Evolutionary conservation across 305 asterid genomes (phyloP).

Genomic region (Fraxinus ornus): DNA sequence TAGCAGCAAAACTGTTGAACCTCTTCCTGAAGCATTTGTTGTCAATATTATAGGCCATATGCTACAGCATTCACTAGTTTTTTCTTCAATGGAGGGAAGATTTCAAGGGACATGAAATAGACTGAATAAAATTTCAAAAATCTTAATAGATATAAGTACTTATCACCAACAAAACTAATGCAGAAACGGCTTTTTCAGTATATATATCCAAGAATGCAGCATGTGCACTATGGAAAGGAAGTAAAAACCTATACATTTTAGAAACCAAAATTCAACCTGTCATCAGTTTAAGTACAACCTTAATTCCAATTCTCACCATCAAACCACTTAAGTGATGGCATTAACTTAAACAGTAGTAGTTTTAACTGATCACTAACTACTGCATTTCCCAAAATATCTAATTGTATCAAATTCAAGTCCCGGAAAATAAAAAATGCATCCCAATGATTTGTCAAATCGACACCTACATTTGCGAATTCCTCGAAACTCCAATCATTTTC

Average conservation of each 20-base stretch:
- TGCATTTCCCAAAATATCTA: slow-evolving; percentile 69
- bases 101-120: background rate
- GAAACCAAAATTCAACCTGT: background rate
- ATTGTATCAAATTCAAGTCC: slow-evolving; percentile 64
- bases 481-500: slow-evolving; percentile 49
- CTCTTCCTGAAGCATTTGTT: background rate
- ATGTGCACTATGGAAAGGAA: background rate
- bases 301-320: slow-evolving; percentile 54
- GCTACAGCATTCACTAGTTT: background rate
- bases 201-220: background rate
- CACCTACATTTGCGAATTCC: slow-evolving; percentile 28
- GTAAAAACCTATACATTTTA: background rate
- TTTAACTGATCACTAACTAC: slow-evolving; percentile 43
- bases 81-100: background rate
- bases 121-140: background rate
- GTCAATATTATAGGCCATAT: background rate
- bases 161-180: background rate
- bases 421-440: slow-evolving; percentile 64
- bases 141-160: background rate
- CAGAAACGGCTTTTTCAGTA: background rate
- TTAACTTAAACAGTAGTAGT: slow-evolving; percentile 46
- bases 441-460: slow-evolving; percentile 44
- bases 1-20: background rate
- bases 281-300: slow-evolving; percentile 5
- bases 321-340: slow-evolving; percentile 75